Evolutionary conservation across 306 rosid genomes (phyloP), one percentile per base, ranked within the genome.

Genomic region (Begonia loranthoides): DNA sequence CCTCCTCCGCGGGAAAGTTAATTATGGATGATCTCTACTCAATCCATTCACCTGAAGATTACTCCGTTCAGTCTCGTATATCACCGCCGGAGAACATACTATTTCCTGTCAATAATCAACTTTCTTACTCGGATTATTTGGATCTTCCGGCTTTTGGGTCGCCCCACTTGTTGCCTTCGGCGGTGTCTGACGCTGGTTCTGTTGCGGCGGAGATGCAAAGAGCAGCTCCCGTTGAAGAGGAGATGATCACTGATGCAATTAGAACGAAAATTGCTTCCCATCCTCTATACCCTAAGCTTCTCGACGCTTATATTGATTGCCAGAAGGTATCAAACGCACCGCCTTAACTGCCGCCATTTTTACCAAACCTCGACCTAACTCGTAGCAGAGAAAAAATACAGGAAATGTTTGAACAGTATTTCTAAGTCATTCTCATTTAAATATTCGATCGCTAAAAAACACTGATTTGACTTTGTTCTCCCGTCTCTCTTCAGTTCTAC

Each of bases 281-380:
- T 67, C 95, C 92, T 55, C 77, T 77, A 53, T 86, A 76, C 61
- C 81, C 95, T 41, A 67, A 73, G 50, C 86, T 86, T 0, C 65
- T 82, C 38, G 70, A 73, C 21, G 81, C 85, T 50, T 79, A 72
- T 58, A 67, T 86, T 70, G 87, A 77, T 56, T 86, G 93, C 63
- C 93, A 76, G 44, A 82, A 76, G 95, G 95, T 86, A 16, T 48
- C 10, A 16, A 11, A 11, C 12, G 5, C 45, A 52, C 10, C 41
- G n/a, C 47, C 33, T 6, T 58, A 22, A 9, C 15, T 22, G 13
- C 10, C 21, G 13, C 33, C 46, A 19, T 19, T 19, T 19, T 19
- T 19, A 19, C 22, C 22, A 4, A 19, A 19, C 22, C 22, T 19
- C 22, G 22, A 19, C 22, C 22, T 19, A 19, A 19, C 22, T 68